These are phyloP conservation scores for Candida arabinofermentans DNA, from an alignment of 805 yeast species.

Conservation along the genomic window DNA sequence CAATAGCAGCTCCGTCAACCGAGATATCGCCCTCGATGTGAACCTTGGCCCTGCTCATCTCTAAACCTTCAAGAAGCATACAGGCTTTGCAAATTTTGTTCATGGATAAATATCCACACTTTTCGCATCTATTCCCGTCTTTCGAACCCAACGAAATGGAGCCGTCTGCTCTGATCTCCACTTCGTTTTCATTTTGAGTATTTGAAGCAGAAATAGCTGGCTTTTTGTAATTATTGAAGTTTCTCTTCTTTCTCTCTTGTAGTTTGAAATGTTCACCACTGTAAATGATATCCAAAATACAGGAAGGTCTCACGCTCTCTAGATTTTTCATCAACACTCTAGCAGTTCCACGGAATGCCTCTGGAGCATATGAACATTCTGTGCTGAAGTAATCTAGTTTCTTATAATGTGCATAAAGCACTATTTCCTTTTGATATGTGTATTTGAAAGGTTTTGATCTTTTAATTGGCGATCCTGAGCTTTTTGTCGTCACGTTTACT, in stretches of 20 bases:
- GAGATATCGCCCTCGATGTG: slow-evolving; percentile 47
- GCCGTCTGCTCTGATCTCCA: slow-evolving; percentile 59
- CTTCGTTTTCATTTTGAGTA: slow-evolving; percentile 30
- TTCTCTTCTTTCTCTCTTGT: slow-evolving; percentile 50
- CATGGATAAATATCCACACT: slow-evolving; percentile 89
- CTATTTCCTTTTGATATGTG: slow-evolving; percentile 95
- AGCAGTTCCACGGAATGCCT: slow-evolving; percentile 97
- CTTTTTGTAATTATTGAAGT: slow-evolving; percentile 30
- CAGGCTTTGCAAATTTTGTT: slow-evolving; percentile 93
- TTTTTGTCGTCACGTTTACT: slow-evolving; percentile 77
- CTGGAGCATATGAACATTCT: slow-evolving; percentile 97
- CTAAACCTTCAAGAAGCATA: slow-evolving; percentile 77
- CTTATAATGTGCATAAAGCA: slow-evolving; percentile 93
- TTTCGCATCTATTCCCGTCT: slow-evolving; percentile 76
- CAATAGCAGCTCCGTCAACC: slow-evolving; percentile 60
- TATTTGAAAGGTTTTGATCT: slow-evolving; percentile 95
- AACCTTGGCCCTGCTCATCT: slow-evolving; percentile 66
- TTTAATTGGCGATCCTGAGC: slow-evolving; percentile 83
- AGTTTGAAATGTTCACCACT: slow-evolving; percentile 86
- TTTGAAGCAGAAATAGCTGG: slow-evolving; percentile 31
- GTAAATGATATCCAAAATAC: slow-evolving; percentile 89
- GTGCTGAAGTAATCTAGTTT: slow-evolving; percentile 94
- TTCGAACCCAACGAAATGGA: slow-evolving; percentile 42
- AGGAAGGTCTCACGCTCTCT: slow-evolving; percentile 86
- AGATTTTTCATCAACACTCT: slow-evolving; percentile 85